Percentiles rank a stretch among this genome's conserved stretches.
Evolutionary conservation across 2,329 filamentous ascomycete species (phyloP).

Genomic region (Aspergillus pseudotamarii): DNA sequence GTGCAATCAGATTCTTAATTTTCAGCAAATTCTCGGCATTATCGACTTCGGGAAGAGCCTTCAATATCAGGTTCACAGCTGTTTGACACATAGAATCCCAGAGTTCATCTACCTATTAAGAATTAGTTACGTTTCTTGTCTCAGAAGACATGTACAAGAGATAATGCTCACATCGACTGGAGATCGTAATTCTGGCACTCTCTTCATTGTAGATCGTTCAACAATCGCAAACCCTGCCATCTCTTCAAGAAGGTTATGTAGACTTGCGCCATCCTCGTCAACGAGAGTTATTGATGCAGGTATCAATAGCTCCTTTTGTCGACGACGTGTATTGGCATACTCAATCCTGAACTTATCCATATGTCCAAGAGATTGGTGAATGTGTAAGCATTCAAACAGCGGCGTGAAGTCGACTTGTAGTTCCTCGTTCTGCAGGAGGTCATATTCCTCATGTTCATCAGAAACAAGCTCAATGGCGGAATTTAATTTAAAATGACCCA

Average conservation of each 20-base stretch:
- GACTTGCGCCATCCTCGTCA: conserved; percentile 78
- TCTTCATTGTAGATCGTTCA: conserved; percentile 89
- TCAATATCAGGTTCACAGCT: conserved; percentile 78
- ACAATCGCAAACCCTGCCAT: conserved; percentile 97
- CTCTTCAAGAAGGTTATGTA: conserved; percentile 90
- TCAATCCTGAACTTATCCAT: conserved; percentile 87
- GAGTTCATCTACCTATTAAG: conserved; percentile 79
- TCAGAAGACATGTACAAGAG: not conserved
- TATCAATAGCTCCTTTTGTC: conserved; percentile 88
- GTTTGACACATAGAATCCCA: conserved; percentile 98
- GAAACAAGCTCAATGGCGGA: conserved; percentile 94
- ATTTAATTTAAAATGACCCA: conserved; percentile 86
- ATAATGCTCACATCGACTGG: conserved; percentile 69
- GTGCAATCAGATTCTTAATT: conserved; percentile 86
- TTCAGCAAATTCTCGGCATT: conserved; percentile 91
- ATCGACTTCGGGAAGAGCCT: conserved; percentile 74
- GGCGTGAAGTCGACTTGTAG: conserved; percentile 93
- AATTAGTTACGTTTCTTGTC: conserved; percentile 14
- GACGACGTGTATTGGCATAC: conserved; percentile 86
- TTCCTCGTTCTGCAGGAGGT: conserved; percentile 93
- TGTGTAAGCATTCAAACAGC: conserved; percentile 91
- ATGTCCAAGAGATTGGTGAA: conserved; percentile 91
- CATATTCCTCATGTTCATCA: conserved; percentile 93
- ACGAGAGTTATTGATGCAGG: conserved; percentile 74
- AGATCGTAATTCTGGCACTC: conserved; percentile 79